A percentile compares a stretch with the other conserved stretches of the same genome.
Evolutionary conservation across 371 early-diverging fungal species (phyloP).

Genomic region (Apophysomyces elegans): DNA sequence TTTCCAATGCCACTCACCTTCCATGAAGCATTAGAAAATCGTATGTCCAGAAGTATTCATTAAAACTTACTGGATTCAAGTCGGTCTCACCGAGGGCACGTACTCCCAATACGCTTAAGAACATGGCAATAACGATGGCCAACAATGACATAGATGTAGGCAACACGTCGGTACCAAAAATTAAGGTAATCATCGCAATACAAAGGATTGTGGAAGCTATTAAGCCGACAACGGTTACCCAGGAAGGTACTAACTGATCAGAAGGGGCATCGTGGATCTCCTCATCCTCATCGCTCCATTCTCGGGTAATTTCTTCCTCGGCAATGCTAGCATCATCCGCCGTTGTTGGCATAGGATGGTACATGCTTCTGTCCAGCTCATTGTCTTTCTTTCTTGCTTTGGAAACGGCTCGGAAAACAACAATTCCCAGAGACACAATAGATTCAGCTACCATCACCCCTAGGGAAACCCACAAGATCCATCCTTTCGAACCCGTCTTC

Average conservation of each 20-base stretch:
- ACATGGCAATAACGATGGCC: slow-evolving; percentile 62
- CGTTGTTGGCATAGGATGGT: background rate
- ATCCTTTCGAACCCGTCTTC: slow-evolving; percentile 76
- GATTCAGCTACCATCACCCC: slow-evolving; percentile 85
- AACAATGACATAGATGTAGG: slow-evolving; percentile 59
- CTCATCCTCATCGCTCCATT: slow-evolving; percentile 19
- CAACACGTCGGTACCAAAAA: slow-evolving; percentile 58
- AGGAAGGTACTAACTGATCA: slow-evolving; percentile 57
- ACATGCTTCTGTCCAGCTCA: background rate
- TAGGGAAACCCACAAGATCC: slow-evolving; percentile 87
- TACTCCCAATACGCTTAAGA: slow-evolving; percentile 66
- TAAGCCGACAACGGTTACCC: slow-evolving; percentile 66
- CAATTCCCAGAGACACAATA: slow-evolving; percentile 65
- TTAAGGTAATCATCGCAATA: slow-evolving; percentile 56
- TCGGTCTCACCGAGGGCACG: slow-evolving; percentile 85
- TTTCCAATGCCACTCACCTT: slow-evolving; percentile 81
- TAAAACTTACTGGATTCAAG: slow-evolving; percentile 66
- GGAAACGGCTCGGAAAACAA: slow-evolving; percentile 44
- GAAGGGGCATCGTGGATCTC: slow-evolving; percentile 51
- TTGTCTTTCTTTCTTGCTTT: background rate
- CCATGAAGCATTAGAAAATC: background rate
- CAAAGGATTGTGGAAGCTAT: slow-evolving; percentile 61
- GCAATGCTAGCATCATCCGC: slow-evolving; percentile 10
- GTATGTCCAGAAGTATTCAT: background rate
- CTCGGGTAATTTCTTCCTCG: slow-evolving; percentile 30